These are phyloP conservation scores for Naganishia antarctica DNA, from an alignment of 768 basidiomycete genomes.

Conservation along the genomic window DNA sequence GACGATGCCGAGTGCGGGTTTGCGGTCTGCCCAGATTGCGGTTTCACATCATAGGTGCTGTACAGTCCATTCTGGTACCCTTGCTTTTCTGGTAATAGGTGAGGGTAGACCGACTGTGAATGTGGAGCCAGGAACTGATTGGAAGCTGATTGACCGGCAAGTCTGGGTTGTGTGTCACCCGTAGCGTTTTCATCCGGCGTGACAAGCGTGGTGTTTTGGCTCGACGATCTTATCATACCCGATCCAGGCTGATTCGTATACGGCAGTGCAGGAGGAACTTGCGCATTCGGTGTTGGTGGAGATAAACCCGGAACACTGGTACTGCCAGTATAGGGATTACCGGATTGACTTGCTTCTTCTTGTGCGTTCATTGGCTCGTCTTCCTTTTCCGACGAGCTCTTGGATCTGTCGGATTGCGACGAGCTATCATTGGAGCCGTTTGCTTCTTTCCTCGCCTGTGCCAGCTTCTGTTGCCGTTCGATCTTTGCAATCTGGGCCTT, in stretches of 20 bases:
- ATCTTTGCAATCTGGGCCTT: conserved; percentile 2
- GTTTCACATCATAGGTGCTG: neutral
- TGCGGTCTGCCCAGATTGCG: neutral
- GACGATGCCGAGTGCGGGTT: neutral
- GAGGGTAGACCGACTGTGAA: conserved; percentile 1
- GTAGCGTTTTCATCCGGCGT: conserved; percentile 4
- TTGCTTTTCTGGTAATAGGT: conserved; percentile 4
- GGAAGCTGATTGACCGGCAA: neutral
- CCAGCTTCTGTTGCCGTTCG: neutral
- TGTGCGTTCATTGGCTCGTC: neutral
- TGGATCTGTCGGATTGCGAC: conserved; percentile 1
- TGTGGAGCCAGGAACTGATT: neutral
- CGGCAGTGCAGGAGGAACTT: neutral
- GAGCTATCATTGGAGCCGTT: neutral
- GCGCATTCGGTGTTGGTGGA: conserved; percentile 3
- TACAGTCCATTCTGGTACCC: neutral
- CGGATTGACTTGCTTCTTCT: too few relatives aligned
- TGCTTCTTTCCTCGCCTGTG: neutral
- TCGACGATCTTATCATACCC: conserved; percentile 1
- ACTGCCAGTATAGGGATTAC: neutral
- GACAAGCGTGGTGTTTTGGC: conserved; percentile 1
- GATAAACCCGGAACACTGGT: conserved; percentile 3
- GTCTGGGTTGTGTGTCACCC: neutral
- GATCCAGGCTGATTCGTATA: neutral
- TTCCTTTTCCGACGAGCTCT: neutral